Base-by-base conservation (phyloP, 148 eudicot genomes). In the Dysphania ambrosioides region DNA sequence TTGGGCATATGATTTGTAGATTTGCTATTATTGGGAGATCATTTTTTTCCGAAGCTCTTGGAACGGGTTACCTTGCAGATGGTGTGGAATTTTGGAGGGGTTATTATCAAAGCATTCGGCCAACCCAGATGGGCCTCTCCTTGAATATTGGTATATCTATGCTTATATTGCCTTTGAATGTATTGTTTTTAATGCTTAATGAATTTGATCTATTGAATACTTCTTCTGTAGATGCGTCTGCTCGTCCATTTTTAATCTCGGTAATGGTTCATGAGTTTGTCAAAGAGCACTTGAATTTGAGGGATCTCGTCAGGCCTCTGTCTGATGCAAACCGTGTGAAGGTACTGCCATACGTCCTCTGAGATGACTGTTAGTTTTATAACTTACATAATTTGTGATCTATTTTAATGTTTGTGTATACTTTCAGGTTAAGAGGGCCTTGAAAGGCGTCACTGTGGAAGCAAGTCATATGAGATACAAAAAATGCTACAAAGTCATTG, bases 91-190 rank as follows among this genome's bases (percentile, higher is more conserved):
- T 67, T 57, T 95, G 97, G 94, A 87, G 78, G 81, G 97, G 99
- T 0, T 95, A 85, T 34, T 95, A 90, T 71, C 97, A 90, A 72
- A 90, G 97, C 47, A 72, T 95, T 19, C 84, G 96, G 1, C 97
- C 97, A 29, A 89, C 99, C 5, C 97, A 95, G 67, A 92, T 90
- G 96, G 99, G 99, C 4, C 84, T 90, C 0, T 88, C 99, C 1
- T 77, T 92, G 2, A 95, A 85, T 51, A 77, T 90, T 53, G 99
- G 99, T 92, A 86, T 19, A 18, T 21, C 62, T 5, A 9, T 49
- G 27, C 1, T 21, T 12, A 3, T 3, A 2, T 53, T 53, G 3
- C 6, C 8, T 16, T 6, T 18, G 42, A 1, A 8, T 38, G 6
- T 67, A 6, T 42, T 67, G 16, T 21, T 40, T 29, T 27, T 31